Evolutionary conservation across 1,284 basidiomycete genomes (phyloP), one percentile per base, ranked within the genome.

Genomic region (Hemileccinum hortonii): DNA sequence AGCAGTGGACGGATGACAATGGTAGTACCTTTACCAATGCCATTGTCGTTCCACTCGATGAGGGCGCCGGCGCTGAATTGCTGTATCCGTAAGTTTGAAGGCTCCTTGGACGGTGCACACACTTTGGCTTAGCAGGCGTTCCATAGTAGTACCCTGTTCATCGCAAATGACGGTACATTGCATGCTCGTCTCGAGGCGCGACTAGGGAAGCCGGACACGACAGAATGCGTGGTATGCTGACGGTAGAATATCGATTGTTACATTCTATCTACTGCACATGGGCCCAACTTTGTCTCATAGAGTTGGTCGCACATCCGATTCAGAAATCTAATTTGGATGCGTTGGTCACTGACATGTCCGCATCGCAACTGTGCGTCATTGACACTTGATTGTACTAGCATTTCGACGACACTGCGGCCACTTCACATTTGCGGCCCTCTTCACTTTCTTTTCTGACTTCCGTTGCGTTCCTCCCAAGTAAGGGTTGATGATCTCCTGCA

Each of bases 91-190:
- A 55, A 65, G 83, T 76, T 0, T 26, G 33, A 15, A 41, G 8
- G 21, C 2, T 39, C 7, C 9, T n/a, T 15, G 43, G 19, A 26
- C 6, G 15, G 16, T 35, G 19, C n/a, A 3, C 9, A 18, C 2
- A 11, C 40, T 14, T 8, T 41, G 16, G 8, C 50, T 58, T 12
- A 54, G 4, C 32, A 2, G 14, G 33, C 16, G 2, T 35, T 41
- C 3, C 3, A 14, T 56, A 86, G 84, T 6, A 79, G 77, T 15
- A 81, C 76, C 30, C 75, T 81, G 2, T 87, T 82, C 56, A 77
- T 86, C 24, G 72, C 73, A 5, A 47, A 65, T 1, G 80, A 86
- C 51, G 84, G 83, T 15, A 75, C 75, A 12, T 67, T 87, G 18
- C 64, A 72, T 37, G 80, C 69, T 1, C 72, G 77, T 18, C 67